These are phyloP conservation scores for Podaxis pistillaris DNA, from an alignment of 768 basidiomycete species.

Conservation along the genomic window DNA sequence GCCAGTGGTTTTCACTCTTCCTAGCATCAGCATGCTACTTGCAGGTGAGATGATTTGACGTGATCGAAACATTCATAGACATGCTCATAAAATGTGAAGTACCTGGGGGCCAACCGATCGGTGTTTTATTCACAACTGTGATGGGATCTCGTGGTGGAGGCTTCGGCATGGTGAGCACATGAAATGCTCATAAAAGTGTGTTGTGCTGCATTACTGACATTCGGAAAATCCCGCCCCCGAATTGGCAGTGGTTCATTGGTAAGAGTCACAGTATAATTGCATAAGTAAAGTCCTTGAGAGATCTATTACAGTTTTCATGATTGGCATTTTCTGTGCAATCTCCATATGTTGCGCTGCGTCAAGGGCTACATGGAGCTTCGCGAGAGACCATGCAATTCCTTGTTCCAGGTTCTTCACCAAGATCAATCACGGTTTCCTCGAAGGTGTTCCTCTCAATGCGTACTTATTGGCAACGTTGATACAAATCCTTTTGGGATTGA, in stretches of 20 bases:
- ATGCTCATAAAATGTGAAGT: slow-evolving; percentile 31
- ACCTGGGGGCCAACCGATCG: slow-evolving; percentile 61
- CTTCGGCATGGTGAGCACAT: slow-evolving; percentile 50
- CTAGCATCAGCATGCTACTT: slow-evolving; percentile 52
- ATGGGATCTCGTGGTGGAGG: slow-evolving; percentile 64
- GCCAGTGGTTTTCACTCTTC: slow-evolving; percentile 64
- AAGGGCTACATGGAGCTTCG: slow-evolving; percentile 70
- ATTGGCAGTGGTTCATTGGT: slow-evolving; percentile 19
- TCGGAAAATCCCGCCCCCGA: slow-evolving; percentile 20
- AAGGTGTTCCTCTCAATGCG: slow-evolving; percentile 57
- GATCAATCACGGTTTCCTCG: slow-evolving; percentile 34
- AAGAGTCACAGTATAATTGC: background rate
- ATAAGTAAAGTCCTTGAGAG: background rate
- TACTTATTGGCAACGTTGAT: slow-evolving; percentile 57
- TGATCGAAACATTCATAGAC: background rate
- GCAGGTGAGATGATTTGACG: slow-evolving; percentile 34
- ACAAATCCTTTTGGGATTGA: slow-evolving; percentile 58
- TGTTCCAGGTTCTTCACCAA: slow-evolving; percentile 45
- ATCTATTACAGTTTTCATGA: slow-evolving; percentile 42
- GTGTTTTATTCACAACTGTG: slow-evolving; percentile 57
- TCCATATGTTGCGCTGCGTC: slow-evolving; percentile 68
- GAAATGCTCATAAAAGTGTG: slow-evolving; percentile 10
- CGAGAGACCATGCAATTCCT: slow-evolving; percentile 65
- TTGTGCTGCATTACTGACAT: background rate
- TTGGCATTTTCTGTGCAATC: slow-evolving; percentile 61